A percentile compares a stretch with the other conserved stretches of the same genome.
Evolutionary conservation across 129 eudicot species (phyloP).

Genomic region (Ambrosia artemisiifolia): DNA sequence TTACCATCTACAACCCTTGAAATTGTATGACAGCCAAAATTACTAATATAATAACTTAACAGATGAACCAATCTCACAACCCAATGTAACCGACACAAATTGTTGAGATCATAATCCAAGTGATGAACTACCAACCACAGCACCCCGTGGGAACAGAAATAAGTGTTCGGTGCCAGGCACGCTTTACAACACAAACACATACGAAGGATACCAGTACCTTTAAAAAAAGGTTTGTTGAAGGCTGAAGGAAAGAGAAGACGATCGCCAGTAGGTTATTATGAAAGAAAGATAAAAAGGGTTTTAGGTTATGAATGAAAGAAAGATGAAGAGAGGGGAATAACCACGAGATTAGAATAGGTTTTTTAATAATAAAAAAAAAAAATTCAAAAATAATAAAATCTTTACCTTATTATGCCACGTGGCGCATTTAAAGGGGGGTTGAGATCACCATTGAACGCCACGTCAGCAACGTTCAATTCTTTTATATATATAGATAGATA

Average conservation of each 20-base stretch:
- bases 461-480: too few relatives aligned
- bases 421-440: too few relatives aligned
- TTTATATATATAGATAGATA: too few relatives aligned
- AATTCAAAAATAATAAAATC: too few relatives aligned
- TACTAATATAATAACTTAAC: not conserved
- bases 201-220: constrained; percentile 64
- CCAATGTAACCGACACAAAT: constrained; percentile 1
- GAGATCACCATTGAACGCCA: too few relatives aligned
- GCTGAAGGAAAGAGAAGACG: constrained; percentile 73
- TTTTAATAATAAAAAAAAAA: too few relatives aligned
- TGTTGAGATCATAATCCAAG: constrained; percentile 28
- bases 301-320: too few relatives aligned
- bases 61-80: constrained; percentile 9
- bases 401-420: too few relatives aligned
- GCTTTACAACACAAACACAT: constrained; percentile 77
- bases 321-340: too few relatives aligned
- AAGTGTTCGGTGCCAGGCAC: constrained; percentile 76
- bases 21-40: constrained; percentile 6
- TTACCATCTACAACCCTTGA: not conserved
- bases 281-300: too few relatives aligned
- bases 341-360: too few relatives aligned
- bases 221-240: constrained; percentile 59
- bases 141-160: constrained; percentile 68
- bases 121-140: constrained; percentile 32
- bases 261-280: too few relatives aligned